Percentiles rank a stretch among this genome's conserved stretches.
Evolutionary conservation across 2,329 filamentous ascomycete genomes (phyloP).

Genomic region (Penicillium sclerotiorum): DNA sequence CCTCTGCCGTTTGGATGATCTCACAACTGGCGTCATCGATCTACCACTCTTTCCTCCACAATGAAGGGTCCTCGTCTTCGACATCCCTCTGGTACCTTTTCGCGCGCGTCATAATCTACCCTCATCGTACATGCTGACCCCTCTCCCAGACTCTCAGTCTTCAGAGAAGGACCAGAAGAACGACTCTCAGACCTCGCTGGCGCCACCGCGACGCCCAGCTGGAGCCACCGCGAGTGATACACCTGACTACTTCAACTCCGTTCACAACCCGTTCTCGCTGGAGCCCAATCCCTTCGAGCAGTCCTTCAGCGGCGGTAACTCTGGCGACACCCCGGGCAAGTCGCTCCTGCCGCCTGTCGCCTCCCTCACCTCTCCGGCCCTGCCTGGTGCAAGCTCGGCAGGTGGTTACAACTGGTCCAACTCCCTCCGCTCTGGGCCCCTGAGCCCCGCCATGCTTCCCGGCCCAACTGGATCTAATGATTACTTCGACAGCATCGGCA

Average conservation of each 20-base stretch:
- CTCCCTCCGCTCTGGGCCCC: constrained; percentile 84
- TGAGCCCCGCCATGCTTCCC: constrained; percentile 96
- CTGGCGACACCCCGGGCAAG: constrained; percentile 78
- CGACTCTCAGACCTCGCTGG: constrained; percentile 65
- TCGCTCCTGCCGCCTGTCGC: constrained; percentile 85
- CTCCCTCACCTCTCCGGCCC: constrained; percentile 84
- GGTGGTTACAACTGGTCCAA: constrained; percentile 77
- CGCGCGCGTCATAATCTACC: constrained; percentile 14
- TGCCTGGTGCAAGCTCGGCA: constrained; percentile 72
- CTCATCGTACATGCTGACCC: constrained; percentile 27
- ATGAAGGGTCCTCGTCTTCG: constrained; percentile 25
- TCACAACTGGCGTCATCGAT: constrained; percentile 42
- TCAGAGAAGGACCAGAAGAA: constrained; percentile 41
- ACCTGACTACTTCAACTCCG: constrained; percentile 69
- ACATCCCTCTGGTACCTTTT: constrained; percentile 23
- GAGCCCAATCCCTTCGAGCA: constrained; percentile 98
- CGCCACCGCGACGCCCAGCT: constrained; percentile 66
- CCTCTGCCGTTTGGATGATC: constrained; percentile 39
- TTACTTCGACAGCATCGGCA: constrained; percentile 84
- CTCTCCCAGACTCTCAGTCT: constrained; percentile 34
- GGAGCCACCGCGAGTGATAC: constrained; percentile 58
- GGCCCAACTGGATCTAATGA: constrained; percentile 74
- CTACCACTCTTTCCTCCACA: constrained; percentile 25
- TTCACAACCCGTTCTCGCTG: constrained; percentile 57
- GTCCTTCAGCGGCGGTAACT: constrained; percentile 72